phyloP scores from a whole-genome alignment of 495 filamentous ascomycete genomes.

The Annulohypoxylon maeteangense region DNA sequence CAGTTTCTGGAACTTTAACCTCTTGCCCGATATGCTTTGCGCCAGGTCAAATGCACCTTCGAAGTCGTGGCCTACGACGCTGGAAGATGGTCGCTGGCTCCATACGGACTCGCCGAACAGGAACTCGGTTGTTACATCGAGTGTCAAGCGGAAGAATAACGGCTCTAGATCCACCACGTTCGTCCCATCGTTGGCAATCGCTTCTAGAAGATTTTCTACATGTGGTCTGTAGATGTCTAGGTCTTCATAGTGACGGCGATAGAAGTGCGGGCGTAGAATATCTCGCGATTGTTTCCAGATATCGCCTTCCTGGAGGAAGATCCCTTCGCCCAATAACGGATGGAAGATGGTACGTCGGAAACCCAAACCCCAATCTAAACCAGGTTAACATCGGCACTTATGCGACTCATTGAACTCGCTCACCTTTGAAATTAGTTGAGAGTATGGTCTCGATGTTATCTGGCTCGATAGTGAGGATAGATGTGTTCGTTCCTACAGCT shows the following conservation, averaged over 20 bases:
- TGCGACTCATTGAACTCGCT: background rate
- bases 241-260: constrained; percentile 68
- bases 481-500: constrained; percentile 24
- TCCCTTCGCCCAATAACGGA: constrained; percentile 72
- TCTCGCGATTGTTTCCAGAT: constrained; percentile 73
- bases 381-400: background rate
- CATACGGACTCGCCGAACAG: constrained; percentile 69
- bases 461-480: constrained; percentile 34
- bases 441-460: constrained; percentile 30
- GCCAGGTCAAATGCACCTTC: constrained; percentile 43
- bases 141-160: constrained; percentile 70
- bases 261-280: constrained; percentile 72
- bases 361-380: constrained; percentile 37
- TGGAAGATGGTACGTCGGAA: constrained; percentile 51
- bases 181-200: constrained; percentile 27
- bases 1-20: constrained; percentile 49
- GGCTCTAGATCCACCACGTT: constrained; percentile 66
- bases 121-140: constrained; percentile 79
- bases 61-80: constrained; percentile 26
- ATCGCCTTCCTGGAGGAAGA: constrained; percentile 75
- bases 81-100: constrained; percentile 45
- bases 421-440: constrained; percentile 31
- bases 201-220: constrained; percentile 59
- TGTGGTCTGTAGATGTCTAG: constrained; percentile 69
- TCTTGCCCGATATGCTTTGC: constrained; percentile 46